A percentile compares a stretch with the other conserved stretches of the same genome.
These are phyloP conservation scores for Solanum tarapatanum DNA, from an alignment of 257 asterid genomes.

Conservation along the genomic window DNA sequence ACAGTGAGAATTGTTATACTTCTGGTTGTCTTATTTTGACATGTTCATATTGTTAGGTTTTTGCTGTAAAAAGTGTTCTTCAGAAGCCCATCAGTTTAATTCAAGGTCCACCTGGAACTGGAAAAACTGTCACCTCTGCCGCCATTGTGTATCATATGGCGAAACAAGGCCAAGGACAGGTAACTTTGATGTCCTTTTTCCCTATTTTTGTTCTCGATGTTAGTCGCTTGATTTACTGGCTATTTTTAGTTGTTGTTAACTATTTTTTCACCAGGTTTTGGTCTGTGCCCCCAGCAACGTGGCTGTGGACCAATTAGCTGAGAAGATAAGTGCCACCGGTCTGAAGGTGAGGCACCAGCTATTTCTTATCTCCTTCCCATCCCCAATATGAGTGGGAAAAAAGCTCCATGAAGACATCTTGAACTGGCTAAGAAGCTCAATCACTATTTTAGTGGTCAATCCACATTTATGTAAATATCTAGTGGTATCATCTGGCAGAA, in stretches of 20 bases:
- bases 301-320: slow-evolving; percentile 99
- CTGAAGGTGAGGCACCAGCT: slow-evolving; percentile 48
- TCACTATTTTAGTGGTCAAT: neutral
- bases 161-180: slow-evolving; percentile 99
- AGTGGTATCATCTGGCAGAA: neutral
- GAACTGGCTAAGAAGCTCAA: neutral
- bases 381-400: neutral
- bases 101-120: slow-evolving; percentile 99
- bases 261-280: slow-evolving; percentile 53
- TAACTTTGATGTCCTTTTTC: slow-evolving; percentile 1
- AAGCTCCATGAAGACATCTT: neutral
- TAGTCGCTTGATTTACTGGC: neutral
- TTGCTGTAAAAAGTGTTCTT: slow-evolving; percentile 96
- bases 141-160: slow-evolving; percentile 99
- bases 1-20: neutral
- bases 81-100: slow-evolving; percentile 96
- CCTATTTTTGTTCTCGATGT: neutral
- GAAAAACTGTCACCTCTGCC: slow-evolving; percentile 98
- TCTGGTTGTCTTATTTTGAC: neutral
- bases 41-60: slow-evolving; percentile 40
- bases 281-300: slow-evolving; percentile 99
- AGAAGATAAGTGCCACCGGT: slow-evolving; percentile 97
- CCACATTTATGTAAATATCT: neutral
- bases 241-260: neutral
- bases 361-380: neutral